Conservation (phyloP, 495 filamentous ascomycete species). For the Trichoderma virens region DNA sequence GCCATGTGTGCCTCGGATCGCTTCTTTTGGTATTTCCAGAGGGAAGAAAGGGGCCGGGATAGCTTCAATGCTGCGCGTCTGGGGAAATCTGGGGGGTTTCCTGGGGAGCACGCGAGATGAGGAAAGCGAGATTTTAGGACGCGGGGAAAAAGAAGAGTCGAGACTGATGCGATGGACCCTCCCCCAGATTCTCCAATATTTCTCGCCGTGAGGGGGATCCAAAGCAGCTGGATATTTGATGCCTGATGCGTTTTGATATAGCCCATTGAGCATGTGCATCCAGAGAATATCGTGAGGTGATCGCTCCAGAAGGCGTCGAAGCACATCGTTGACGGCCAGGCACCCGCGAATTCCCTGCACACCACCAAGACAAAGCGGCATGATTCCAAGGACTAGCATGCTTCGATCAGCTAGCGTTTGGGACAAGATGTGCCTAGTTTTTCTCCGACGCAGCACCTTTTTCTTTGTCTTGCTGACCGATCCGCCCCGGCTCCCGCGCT, state of each 20-base stretch:
- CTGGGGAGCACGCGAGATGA: constrained; percentile 6
- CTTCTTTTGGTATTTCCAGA: not conserved
- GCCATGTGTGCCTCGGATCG: not conserved
- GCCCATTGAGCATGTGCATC: not conserved
- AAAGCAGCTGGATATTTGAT: not conserved
- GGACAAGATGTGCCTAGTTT: not conserved
- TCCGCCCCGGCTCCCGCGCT: not conserved
- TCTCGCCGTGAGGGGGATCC: not conserved
- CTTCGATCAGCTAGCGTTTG: not conserved
- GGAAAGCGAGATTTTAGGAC: not conserved
- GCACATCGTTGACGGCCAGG: not conserved
- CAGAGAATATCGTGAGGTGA: not conserved
- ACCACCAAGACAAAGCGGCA: not conserved
- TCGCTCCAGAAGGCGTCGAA: not conserved
- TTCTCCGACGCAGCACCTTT: not conserved
- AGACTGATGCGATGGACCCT: not conserved
- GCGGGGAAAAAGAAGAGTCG: not conserved
- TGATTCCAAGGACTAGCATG: not conserved
- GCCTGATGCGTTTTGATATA: not conserved
- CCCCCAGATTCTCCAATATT: not conserved
- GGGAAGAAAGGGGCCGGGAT: not conserved
- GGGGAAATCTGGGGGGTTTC: not conserved
- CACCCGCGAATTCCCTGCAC: not conserved
- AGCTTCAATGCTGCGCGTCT: not conserved
- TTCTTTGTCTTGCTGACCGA: not conserved